A percentile compares a stretch with the other conserved stretches of the same genome.
These are phyloP conservation scores for Ogataea sp. DNA, from an alignment of 805 yeast genomes.

Conservation along the genomic window DNA sequence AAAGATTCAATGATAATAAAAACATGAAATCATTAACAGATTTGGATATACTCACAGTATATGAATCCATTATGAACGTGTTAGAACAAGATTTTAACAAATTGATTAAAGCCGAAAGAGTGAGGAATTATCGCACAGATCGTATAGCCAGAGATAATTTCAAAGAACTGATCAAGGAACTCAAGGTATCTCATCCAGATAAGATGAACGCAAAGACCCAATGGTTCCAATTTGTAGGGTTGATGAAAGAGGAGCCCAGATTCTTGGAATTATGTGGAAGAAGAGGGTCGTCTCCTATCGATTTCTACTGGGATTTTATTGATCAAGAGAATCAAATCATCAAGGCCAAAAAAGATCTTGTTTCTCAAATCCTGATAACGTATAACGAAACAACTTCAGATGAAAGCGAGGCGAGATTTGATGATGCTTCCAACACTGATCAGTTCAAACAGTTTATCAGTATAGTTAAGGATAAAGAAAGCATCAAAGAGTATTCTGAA, in stretches of 20 bases:
- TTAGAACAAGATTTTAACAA: constrained; percentile 24
- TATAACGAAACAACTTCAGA: constrained; percentile 8
- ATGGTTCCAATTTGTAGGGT: constrained; percentile 50
- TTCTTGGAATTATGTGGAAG: constrained; percentile 63
- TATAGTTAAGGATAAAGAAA: background rate
- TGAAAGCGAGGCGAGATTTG: constrained; percentile 4
- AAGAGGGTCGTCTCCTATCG: constrained; percentile 70
- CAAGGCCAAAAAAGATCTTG: constrained; percentile 51
- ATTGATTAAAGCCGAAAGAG: constrained; percentile 20
- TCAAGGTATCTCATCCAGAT: constrained; percentile 13
- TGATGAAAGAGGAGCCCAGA: constrained; percentile 44
- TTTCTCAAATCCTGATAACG: constrained; percentile 39
- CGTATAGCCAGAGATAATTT: constrained; percentile 59
- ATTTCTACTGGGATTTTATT: constrained; percentile 65
- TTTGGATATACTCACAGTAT: constrained; percentile 52
- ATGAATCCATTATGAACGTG: constrained; percentile 25
- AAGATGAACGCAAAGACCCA: constrained; percentile 38
- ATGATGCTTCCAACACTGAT: background rate
- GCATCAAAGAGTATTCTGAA: background rate
- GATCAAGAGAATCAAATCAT: constrained; percentile 53
- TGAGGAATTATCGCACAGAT: constrained; percentile 45
- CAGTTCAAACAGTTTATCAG: background rate
- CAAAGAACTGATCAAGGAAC: constrained; percentile 34
- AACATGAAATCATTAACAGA: constrained; percentile 44
- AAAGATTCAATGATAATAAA: constrained; percentile 50